Evolutionary conservation across 805 yeast species (phyloP).

Genomic region (Saitoella complicata): DNA sequence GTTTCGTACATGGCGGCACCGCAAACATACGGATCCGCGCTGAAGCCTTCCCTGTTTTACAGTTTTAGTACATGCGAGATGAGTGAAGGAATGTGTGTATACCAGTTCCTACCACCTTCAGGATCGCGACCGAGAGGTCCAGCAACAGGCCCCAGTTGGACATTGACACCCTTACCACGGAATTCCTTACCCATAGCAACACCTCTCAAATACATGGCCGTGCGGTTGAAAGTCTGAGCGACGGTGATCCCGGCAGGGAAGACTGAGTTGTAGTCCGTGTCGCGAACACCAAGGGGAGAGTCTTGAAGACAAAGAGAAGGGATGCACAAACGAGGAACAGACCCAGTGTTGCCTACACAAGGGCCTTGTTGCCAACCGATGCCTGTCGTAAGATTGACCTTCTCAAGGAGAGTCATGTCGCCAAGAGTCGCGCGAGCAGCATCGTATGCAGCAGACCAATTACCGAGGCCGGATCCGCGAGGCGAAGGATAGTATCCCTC

Average conservation of each 20-base stretch:
- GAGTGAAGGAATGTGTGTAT: no score
- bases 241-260: conserved; percentile 45
- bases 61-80: no score
- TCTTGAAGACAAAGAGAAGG: conserved; percentile 44
- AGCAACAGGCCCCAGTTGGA: conserved; percentile 38
- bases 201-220: conserved; percentile 36
- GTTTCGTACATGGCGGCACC: conserved; percentile 30
- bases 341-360: conserved; percentile 50
- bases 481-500: no score
- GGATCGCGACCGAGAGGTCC: conserved; percentile 51
- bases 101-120: conserved; percentile 52
- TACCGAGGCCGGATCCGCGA: no score
- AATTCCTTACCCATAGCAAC: conserved; percentile 42
- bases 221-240: conserved; percentile 41
- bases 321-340: conserved; percentile 37
- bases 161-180: conserved; percentile 37
- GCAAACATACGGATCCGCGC: no score
- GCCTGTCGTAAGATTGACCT: no score
- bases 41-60: no score
- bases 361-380: no score
- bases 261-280: conserved; percentile 38
- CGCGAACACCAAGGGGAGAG: conserved; percentile 46
- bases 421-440: no score
- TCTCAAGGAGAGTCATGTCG: no score
- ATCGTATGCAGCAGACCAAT: no score